Conservation (phyloP, 208 protist species). For the Porcisia hertigi region DNA sequence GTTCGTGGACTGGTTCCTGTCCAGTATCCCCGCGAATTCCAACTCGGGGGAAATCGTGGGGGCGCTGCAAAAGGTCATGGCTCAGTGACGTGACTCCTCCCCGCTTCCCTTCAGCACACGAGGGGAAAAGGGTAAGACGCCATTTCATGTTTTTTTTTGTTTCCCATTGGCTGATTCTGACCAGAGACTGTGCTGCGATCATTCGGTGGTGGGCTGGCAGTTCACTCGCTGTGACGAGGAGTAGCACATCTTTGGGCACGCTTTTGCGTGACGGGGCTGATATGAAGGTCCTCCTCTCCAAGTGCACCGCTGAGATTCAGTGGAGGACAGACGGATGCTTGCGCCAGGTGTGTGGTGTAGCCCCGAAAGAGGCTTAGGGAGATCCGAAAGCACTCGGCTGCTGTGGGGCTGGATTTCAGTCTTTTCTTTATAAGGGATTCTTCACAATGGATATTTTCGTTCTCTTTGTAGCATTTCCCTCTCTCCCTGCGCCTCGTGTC, state of each 20-base stretch:
- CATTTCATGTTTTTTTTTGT: background rate
- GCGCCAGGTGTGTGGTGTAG: background rate
- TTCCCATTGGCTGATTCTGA: background rate
- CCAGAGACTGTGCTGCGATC: background rate
- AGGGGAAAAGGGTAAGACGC: too few species aligned
- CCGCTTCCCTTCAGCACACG: background rate
- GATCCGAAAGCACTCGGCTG: background rate
- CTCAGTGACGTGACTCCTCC: background rate
- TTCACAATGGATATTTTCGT: background rate
- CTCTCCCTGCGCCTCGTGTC: background rate
- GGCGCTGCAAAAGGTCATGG: background rate
- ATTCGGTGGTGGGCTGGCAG: background rate
- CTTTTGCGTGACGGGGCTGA: background rate
- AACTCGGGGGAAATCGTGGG: background rate
- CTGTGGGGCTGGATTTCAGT: background rate
- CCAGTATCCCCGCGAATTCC: constrained; percentile 1
- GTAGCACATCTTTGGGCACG: background rate
- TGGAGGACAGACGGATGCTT: background rate
- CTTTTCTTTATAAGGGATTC: background rate
- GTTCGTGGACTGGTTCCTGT: background rate
- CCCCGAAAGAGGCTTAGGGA: background rate
- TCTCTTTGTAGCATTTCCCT: background rate
- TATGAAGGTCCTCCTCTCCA: background rate
- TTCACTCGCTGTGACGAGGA: background rate
- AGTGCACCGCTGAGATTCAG: background rate